A percentile compares a stretch with the other conserved stretches of the same genome.
These are phyloP conservation scores for Phytophthora cryptogea DNA, from an alignment of 352 stramenopile genomes.

Conservation along the genomic window DNA sequence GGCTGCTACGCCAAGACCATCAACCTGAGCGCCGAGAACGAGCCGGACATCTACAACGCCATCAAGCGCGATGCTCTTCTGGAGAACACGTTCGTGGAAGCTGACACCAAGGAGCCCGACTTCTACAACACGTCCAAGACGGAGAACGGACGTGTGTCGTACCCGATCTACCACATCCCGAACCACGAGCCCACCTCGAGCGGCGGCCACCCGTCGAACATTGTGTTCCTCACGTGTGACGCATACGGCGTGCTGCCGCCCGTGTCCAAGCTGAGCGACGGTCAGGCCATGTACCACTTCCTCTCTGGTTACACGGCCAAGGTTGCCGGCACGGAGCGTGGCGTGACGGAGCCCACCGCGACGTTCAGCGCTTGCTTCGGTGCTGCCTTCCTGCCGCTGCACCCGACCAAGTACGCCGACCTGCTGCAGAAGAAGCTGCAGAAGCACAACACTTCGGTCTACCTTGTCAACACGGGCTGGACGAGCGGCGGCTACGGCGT, in stretches of 20 bases:
- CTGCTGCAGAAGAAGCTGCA: slow-evolving; percentile 97
- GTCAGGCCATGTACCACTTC: slow-evolving; percentile 99
- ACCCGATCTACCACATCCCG: slow-evolving; percentile 99
- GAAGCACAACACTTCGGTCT: slow-evolving; percentile 94
- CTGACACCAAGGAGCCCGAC: slow-evolving; percentile 84
- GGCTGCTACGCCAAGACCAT: slow-evolving; percentile 99
- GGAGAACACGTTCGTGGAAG: slow-evolving; percentile 94
- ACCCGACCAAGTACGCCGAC: slow-evolving; percentile 97
- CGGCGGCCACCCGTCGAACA: slow-evolving; percentile 95
- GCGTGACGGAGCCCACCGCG: slow-evolving; percentile 94
- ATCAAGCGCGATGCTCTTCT: slow-evolving; percentile 97
- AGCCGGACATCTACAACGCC: slow-evolving; percentile 98
- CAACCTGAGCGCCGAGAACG: slow-evolving; percentile 94
- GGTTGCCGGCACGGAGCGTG: slow-evolving; percentile 97
- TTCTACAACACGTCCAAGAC: slow-evolving; percentile 97
- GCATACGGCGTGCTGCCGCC: slow-evolving; percentile 98
- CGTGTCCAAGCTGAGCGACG: slow-evolving; percentile 93
- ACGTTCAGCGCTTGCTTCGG: slow-evolving; percentile 98
- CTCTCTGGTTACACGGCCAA: slow-evolving; percentile 98
- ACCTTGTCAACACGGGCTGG: slow-evolving; percentile 98
- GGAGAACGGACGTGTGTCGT: slow-evolving; percentile 98
- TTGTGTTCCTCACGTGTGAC: slow-evolving; percentile 98
- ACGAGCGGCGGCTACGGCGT: slow-evolving; percentile 95
- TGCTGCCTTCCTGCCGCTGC: slow-evolving; percentile 96
- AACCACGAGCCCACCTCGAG: slow-evolving; percentile 90